Evolutionary conservation across 441 rosid genomes (phyloP).

Genomic region (Syzygium malaccense): DNA sequence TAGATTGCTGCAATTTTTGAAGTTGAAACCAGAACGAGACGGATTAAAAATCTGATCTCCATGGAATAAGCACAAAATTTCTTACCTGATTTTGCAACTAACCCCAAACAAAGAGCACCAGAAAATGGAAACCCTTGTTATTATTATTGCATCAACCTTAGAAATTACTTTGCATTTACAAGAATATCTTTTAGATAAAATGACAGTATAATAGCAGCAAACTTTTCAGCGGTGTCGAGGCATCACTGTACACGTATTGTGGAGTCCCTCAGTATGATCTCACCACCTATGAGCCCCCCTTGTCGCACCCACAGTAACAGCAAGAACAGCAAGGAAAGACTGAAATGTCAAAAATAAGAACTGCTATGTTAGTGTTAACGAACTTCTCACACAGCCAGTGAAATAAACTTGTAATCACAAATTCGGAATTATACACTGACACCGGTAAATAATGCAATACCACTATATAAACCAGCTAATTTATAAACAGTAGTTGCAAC

Average conservation of each 20-base stretch:
- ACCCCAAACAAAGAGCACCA: background rate
- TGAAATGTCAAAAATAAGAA: slow-evolving; percentile 11
- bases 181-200: background rate
- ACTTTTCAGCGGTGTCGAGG: background rate
- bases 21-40: background rate
- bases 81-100: background rate
- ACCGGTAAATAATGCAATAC: background rate
- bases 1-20: background rate
- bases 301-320: slow-evolving; percentile 44
- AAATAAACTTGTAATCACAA: background rate
- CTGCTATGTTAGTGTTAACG: background rate
- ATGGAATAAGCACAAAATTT: background rate
- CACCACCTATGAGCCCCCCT: slow-evolving; percentile 47
- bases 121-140: background rate
- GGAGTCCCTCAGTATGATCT: background rate
- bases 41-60: background rate
- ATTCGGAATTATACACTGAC: background rate
- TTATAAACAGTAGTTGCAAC: background rate
- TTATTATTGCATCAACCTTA: background rate
- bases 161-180: background rate
- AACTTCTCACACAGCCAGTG: background rate
- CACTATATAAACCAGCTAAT: background rate
- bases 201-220: background rate
- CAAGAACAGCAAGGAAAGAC: slow-evolving; percentile 54
- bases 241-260: background rate